Evolutionary conservation across 2,329 filamentous ascomycete genomes (phyloP).

Genomic region (Alternaria rosae): DNA sequence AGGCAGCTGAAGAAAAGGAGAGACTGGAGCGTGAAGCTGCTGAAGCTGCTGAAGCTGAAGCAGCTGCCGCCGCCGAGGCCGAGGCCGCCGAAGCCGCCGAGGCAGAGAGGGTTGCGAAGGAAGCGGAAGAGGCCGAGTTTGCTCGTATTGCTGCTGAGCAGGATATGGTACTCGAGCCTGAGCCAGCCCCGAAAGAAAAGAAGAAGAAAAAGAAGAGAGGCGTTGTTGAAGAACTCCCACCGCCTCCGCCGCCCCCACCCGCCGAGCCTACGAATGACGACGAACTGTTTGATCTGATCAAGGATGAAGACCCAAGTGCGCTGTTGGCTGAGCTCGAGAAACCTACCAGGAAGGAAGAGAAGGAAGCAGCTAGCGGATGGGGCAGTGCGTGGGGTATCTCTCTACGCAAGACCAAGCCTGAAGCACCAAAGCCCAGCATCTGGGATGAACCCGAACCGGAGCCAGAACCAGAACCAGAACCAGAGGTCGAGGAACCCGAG

Average conservation of each 20-base stretch:
- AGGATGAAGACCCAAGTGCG: slow-evolving; percentile 42
- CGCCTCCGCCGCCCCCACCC: slow-evolving; percentile 20
- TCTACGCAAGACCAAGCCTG: slow-evolving; percentile 54
- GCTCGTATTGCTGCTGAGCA: slow-evolving; percentile 47
- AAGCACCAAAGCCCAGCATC: slow-evolving; percentile 41
- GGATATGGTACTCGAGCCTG: slow-evolving; percentile 31
- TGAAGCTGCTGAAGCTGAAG: slow-evolving; percentile 38
- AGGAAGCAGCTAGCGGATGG: slow-evolving; percentile 38
- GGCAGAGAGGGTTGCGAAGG: slow-evolving; percentile 7
- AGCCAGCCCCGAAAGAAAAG: slow-evolving; percentile 38
- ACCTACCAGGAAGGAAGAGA: slow-evolving; percentile 38
- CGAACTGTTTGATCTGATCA: slow-evolving; percentile 44
- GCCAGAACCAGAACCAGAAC: slow-evolving; percentile 14
- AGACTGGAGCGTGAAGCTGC: slow-evolving; percentile 35
- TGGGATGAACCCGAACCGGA: slow-evolving; percentile 13
- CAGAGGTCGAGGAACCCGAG: slow-evolving; percentile 12
- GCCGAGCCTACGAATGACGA: slow-evolving; percentile 33
- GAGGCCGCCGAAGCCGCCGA: slow-evolving; percentile 40
- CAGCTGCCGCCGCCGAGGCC: slow-evolving; percentile 25
- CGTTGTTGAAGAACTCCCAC: slow-evolving; percentile 25
- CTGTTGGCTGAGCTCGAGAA: slow-evolving; percentile 49
- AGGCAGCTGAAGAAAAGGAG: slow-evolving; percentile 39
- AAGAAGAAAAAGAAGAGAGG: slow-evolving; percentile 48
- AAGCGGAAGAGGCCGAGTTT: slow-evolving; percentile 42
- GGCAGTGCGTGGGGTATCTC: slow-evolving; percentile 56